These are phyloP conservation scores for Pestalotiopsis sp. DNA, from an alignment of 2,329 filamentous ascomycete genomes.

Conservation along the genomic window DNA sequence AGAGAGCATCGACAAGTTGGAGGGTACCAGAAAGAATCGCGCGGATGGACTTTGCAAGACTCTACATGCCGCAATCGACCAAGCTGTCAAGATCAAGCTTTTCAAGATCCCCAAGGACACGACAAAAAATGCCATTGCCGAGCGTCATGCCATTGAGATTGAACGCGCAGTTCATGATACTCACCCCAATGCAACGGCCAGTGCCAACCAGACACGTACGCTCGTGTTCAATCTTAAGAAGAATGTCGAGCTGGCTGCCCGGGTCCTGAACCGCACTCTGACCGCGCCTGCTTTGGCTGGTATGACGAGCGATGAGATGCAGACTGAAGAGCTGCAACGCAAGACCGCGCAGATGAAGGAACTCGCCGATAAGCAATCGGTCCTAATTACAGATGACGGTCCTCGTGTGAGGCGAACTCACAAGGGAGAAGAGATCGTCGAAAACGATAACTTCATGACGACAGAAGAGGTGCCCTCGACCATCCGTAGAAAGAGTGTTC, in stretches of 20 bases:
- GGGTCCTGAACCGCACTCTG: slow-evolving; percentile 73
- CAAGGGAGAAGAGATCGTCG: slow-evolving; percentile 91
- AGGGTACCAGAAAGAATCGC: slow-evolving; percentile 65
- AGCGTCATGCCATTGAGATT: slow-evolving; percentile 75
- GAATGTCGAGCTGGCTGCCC: slow-evolving; percentile 77
- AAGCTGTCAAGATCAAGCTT: slow-evolving; percentile 66
- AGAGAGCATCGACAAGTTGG: slow-evolving; percentile 55
- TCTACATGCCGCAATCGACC: slow-evolving; percentile 66
- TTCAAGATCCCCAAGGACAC: slow-evolving; percentile 66
- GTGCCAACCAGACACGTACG: slow-evolving; percentile 68
- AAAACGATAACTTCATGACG: slow-evolving; percentile 62
- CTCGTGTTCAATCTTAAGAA: slow-evolving; percentile 87
- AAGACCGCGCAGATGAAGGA: slow-evolving; percentile 78
- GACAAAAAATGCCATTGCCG: slow-evolving; percentile 65
- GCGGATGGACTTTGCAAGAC: slow-evolving; percentile 73
- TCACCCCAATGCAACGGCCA: slow-evolving; percentile 55
- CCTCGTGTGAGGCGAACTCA: slow-evolving; percentile 87
- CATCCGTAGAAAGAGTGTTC: slow-evolving; percentile 36
- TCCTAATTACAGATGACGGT: slow-evolving; percentile 74
- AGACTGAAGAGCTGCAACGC: slow-evolving; percentile 83
- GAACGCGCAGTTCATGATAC: slow-evolving; percentile 70
- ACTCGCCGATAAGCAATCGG: slow-evolving; percentile 79
- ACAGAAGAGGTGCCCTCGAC: slow-evolving; percentile 41
- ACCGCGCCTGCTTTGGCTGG: slow-evolving; percentile 77
- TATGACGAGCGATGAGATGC: slow-evolving; percentile 90